Base-by-base conservation (phyloP, 139 green algal species). In the Protoeuglena noctilucae region DNA sequence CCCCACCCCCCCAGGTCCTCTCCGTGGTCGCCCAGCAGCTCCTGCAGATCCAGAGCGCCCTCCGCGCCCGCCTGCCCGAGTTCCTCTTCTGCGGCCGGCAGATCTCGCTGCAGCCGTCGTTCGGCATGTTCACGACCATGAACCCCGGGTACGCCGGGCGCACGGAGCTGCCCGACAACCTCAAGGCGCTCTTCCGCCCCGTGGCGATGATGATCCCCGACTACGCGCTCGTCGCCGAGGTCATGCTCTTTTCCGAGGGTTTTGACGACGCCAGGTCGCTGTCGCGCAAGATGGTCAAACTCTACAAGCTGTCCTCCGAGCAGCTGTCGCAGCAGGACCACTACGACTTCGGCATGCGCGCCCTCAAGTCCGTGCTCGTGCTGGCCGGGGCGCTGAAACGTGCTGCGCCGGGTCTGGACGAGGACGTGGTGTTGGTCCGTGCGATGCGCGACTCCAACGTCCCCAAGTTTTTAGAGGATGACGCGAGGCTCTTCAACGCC, bases 171-270 rank as follows among this genome's bases (percentile, higher is more conserved):
- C 80, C 82, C 29, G 82, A 88, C 56, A 88, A 88, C 66, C 62
- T 92, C 22, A 88, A 88, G 72, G 80, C 75, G 6, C 73, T 93
- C 39, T 89, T 93, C 78, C 60, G 83, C 2, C 79, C 77, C 56
- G 78, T 88, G 57, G 65, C 74, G 16, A 93, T 93, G 83, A 89
- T 88, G 78, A 85, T 93, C 30, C 83, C 83, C 28, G 78, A 93
- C 69, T 88, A 89, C 30, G 71, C 66, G 3, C 69, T 86, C 26
- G 78, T 89, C 43, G 70, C 74, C 1, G 74, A 83, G 74, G 82
- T 93, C 5, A 90, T 90, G 77, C 70, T 93, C 30, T 87, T 88
- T 66, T 64, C 57, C 39, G 79, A 89, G 46, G 67, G 83, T 46
- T 93, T 90, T 64, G 76, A 81, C 59, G 76, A 86, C 65, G 73